A percentile compares a stretch with the other conserved stretches of the same genome.
Conservation (phyloP, 2,329 filamentous ascomycete species). For the Beauveria varroae region DNA sequence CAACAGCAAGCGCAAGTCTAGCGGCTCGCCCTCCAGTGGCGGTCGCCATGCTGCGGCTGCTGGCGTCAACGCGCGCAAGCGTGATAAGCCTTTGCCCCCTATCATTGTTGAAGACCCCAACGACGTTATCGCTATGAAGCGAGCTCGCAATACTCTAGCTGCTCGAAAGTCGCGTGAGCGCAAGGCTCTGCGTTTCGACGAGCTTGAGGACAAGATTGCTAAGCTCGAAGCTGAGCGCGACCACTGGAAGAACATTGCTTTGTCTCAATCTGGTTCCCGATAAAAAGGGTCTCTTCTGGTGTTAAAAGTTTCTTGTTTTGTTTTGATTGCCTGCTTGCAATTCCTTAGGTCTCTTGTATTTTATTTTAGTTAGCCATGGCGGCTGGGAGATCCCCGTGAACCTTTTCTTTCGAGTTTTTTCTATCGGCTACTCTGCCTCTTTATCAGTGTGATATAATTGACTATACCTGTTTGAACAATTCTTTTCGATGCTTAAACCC, state of each 20-base stretch:
- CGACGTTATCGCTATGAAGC: conserved; percentile 80
- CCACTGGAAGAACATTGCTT: conserved; percentile 55
- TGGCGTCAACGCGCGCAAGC: conserved; percentile 66
- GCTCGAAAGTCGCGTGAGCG: conserved; percentile 88
- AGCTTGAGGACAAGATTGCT: conserved; percentile 65
- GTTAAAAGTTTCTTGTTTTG: conserved; percentile 17
- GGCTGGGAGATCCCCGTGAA: conserved; percentile 8
- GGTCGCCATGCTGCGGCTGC: conserved; percentile 59
- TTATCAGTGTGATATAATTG: conserved; percentile 9
- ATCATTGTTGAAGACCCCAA: conserved; percentile 67
- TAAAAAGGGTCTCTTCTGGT: conserved; percentile 16
- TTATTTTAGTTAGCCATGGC: conserved; percentile 5
- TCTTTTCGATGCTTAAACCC: no score
- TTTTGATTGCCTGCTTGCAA: neutral
- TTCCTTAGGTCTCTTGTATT: neutral
- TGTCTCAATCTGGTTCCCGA: conserved; percentile 31
- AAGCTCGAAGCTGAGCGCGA: conserved; percentile 60
- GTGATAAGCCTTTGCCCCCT: conserved; percentile 71
- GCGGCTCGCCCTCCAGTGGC: conserved; percentile 33
- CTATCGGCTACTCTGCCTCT: neutral
- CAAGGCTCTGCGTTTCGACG: conserved; percentile 69
- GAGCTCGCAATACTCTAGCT: conserved; percentile 86
- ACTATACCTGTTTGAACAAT: neutral
- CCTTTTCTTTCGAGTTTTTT: neutral
- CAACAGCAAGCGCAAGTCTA: conserved; percentile 40